Base-by-base conservation (phyloP, 192 early-diverging fungal genomes). In the Backusella liffmaniae region DNA sequence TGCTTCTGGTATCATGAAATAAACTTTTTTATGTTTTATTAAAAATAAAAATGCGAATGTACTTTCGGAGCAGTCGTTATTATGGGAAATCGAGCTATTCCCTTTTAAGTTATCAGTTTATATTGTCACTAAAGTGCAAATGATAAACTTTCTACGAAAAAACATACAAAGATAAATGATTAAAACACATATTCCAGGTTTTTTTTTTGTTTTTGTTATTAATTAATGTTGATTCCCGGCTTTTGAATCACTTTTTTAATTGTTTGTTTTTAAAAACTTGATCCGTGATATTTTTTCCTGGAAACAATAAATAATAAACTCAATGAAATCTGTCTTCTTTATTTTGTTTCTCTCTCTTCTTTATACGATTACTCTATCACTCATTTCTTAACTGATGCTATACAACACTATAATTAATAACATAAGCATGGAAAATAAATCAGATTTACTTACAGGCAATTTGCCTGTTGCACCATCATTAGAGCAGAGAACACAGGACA, bases 1-100 rank as follows among this genome's bases (percentile, higher is more conserved):
- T 23, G 32, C 75, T 35, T 67, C 67, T 56, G 75, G 75, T 37
- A 37, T 70, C 36, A 76, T 76, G 75, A 76, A 76, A 76, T 76
- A 35, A 76, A 13, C 26, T 29, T 62, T 53, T 26, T 23, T 21
- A 56, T 26, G 37, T 39, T 39, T 39, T 39, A 10, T n/a, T 56
- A 23, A 56, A 56, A 23, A 56, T 23, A 21, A 56, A 56, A 23
- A 56, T 9, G 53, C 9, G n/a, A 21, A 56, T 8, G 53, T 56
- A 56, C 53, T 56, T 62, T 62, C 56, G 56, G 56, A 62, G 56
- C 23, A 62, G 56, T 29, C 10, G 23, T 62, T 62, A 62, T 23
- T 62, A 29, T 29, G 56, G 56, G 10, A 62, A 62, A 26, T 12
- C 56, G 12, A 13, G 9, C 56, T 62, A 62, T 62, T 12, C 56